These are phyloP conservation scores for Heterobasidion annosum DNA, from an alignment of 1,284 basidiomycete species.

Conservation along the genomic window DNA sequence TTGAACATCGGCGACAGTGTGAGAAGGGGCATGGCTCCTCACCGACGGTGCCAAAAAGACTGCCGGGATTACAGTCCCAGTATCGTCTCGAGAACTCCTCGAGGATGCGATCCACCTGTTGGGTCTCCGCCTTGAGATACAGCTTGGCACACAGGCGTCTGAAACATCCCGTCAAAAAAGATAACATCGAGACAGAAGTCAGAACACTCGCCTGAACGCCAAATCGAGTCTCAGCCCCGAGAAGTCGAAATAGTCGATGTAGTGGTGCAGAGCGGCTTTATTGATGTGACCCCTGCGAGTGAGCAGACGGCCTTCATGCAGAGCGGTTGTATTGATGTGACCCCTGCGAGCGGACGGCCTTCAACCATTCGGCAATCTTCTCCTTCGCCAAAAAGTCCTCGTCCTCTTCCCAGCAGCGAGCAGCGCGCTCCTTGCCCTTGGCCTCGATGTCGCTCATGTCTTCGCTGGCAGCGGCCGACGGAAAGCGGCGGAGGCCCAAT, in stretches of 20 bases:
- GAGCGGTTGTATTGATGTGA: constrained; percentile 64
- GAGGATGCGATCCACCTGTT: constrained; percentile 95
- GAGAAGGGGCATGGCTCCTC: constrained; percentile 21
- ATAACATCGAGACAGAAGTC: background rate
- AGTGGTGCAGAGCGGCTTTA: constrained; percentile 65
- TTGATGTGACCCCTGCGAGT: constrained; percentile 64
- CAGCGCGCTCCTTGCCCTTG: constrained; percentile 66
- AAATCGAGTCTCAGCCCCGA: constrained; percentile 72
- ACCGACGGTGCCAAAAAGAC: constrained; percentile 79
- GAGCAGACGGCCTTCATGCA: constrained; percentile 31
- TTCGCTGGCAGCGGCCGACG: constrained; percentile 34
- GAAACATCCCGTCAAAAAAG: background rate
- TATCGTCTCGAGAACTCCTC: constrained; percentile 86
- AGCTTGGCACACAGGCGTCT: constrained; percentile 87
- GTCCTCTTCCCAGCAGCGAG: constrained; percentile 83
- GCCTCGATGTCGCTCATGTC: constrained; percentile 52
- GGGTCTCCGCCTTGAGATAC: constrained; percentile 92
- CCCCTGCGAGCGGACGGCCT: constrained; percentile 39
- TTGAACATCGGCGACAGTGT: background rate
- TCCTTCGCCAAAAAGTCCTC: constrained; percentile 77
- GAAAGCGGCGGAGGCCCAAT: constrained; percentile 30
- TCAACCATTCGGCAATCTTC: constrained; percentile 93
- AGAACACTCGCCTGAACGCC: constrained; percentile 69
- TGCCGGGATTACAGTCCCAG: constrained; percentile 82
- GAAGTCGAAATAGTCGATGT: constrained; percentile 91